These are phyloP conservation scores for Kodamaea restingae DNA, from an alignment of 805 yeast species.

Conservation along the genomic window DNA sequence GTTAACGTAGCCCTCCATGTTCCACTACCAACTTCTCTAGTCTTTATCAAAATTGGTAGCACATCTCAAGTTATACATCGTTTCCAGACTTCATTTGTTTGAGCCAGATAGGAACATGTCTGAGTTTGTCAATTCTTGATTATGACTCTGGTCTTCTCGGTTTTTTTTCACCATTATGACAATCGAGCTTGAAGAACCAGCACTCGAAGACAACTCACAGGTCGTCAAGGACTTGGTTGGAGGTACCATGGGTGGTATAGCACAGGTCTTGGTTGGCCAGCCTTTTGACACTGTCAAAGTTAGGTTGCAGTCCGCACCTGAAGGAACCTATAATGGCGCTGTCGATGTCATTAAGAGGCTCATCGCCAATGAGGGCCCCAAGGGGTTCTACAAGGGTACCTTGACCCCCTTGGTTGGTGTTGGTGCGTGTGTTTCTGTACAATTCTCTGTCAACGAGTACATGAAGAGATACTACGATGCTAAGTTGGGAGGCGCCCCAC, in stretches of 20 bases:
- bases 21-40: no score
- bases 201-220: slow-evolving; percentile 32
- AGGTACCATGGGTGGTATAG: slow-evolving; percentile 93
- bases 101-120: no score
- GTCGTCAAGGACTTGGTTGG: slow-evolving; percentile 78
- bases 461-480: slow-evolving; percentile 76
- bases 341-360: slow-evolving; percentile 72
- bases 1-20: no score
- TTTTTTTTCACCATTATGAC: slow-evolving; percentile 22
- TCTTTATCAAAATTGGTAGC: no score
- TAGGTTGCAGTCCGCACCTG: slow-evolving; percentile 81
- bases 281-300: slow-evolving; percentile 96
- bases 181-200: slow-evolving; percentile 43
- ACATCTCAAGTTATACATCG: no score
- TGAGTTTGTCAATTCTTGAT: no score
- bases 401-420: slow-evolving; percentile 49
- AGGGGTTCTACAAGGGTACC: slow-evolving; percentile 44
- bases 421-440: slow-evolving; percentile 97
- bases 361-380: slow-evolving; percentile 42
- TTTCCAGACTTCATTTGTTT: no score
- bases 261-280: slow-evolving; percentile 94
- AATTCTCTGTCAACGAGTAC: slow-evolving; percentile 90
- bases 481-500: slow-evolving; percentile 41
- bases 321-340: slow-evolving; percentile 70
- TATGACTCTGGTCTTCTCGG: neutral